These are phyloP conservation scores for Colletotrichum sansevieriae DNA, from an alignment of 2,329 filamentous ascomycete species.

Conservation along the genomic window DNA sequence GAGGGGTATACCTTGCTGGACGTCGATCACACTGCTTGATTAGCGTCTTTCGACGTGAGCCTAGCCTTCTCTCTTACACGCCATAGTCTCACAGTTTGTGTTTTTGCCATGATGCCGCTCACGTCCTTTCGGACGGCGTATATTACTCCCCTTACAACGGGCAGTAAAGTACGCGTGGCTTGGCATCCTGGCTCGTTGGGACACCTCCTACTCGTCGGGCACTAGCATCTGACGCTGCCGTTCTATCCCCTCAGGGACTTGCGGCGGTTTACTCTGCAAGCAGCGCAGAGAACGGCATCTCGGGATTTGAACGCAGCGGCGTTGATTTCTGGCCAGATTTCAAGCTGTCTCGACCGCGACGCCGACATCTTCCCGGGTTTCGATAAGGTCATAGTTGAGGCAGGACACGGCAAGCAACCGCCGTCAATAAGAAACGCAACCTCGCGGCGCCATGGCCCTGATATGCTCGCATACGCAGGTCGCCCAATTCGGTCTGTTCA, in stretches of 20 bases:
- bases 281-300: too few species aligned
- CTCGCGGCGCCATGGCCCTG: constrained; percentile 31
- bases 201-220: too few species aligned
- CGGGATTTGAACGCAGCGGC: too few species aligned
- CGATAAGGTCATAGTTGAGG: constrained; percentile 1
- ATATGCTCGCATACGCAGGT: constrained; percentile 36
- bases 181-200: too few species aligned
- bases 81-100: not conserved
- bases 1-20: not conserved
- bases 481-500: constrained; percentile 15
- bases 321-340: too few species aligned
- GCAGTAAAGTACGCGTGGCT: too few species aligned
- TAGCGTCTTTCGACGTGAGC: constrained; percentile 7
- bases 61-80: not conserved
- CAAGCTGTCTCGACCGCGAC: too few species aligned
- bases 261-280: too few species aligned
- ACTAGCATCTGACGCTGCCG: too few species aligned
- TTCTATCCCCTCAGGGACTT: too few species aligned
- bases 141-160: too few species aligned
- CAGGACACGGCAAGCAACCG: constrained; percentile 16
- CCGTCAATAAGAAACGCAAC: constrained; percentile 26
- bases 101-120: not conserved
- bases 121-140: too few species aligned
- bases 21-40: constrained; percentile 31
- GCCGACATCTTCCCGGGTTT: not conserved